These are phyloP conservation scores for Leccinum arenicola DNA, from an alignment of 768 basidiomycete species.

Conservation along the genomic window DNA sequence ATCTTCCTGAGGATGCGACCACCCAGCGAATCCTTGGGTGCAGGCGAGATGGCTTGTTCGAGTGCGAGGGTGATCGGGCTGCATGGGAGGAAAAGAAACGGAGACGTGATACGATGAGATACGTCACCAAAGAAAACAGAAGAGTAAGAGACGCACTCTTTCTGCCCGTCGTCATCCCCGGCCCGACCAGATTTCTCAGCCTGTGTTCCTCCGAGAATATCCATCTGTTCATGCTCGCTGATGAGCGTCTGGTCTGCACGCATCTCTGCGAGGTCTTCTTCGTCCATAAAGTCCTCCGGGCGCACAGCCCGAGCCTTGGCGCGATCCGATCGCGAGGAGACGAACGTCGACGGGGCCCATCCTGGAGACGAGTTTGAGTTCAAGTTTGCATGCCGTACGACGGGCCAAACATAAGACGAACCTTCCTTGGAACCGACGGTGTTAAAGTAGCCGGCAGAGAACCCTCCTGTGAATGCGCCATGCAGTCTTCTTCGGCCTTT, in stretches of 20 bases:
- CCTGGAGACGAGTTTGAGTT: slow-evolving; percentile 46
- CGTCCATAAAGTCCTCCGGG: slow-evolving; percentile 98
- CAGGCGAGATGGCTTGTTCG: slow-evolving; percentile 63
- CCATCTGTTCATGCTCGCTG: slow-evolving; percentile 78
- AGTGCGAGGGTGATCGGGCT: slow-evolving; percentile 66
- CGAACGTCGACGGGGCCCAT: slow-evolving; percentile 93
- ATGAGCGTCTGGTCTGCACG: slow-evolving; percentile 72
- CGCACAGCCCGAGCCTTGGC: slow-evolving; percentile 54
- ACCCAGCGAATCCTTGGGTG: slow-evolving; percentile 78
- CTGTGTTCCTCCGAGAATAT: slow-evolving; percentile 56
- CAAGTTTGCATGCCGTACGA: not conserved
- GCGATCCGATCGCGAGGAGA: slow-evolving; percentile 80
- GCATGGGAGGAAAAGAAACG: not conserved
- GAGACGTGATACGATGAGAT: not conserved
- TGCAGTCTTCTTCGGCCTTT: slow-evolving; percentile 91
- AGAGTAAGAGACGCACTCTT: slow-evolving; percentile 23
- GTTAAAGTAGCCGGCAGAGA: slow-evolving; percentile 97
- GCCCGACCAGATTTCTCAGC: slow-evolving; percentile 37
- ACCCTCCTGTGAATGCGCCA: slow-evolving; percentile 98
- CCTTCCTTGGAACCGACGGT: slow-evolving; percentile 96
- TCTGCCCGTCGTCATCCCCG: slow-evolving; percentile 42
- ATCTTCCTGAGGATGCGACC: slow-evolving; percentile 88
- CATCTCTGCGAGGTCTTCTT: slow-evolving; percentile 88
- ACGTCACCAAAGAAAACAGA: not conserved
- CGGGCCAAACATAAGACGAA: slow-evolving; percentile 22